Base-by-base conservation (phyloP, 768 basidiomycete genomes). In the Leccinum rimulosum region DNA sequence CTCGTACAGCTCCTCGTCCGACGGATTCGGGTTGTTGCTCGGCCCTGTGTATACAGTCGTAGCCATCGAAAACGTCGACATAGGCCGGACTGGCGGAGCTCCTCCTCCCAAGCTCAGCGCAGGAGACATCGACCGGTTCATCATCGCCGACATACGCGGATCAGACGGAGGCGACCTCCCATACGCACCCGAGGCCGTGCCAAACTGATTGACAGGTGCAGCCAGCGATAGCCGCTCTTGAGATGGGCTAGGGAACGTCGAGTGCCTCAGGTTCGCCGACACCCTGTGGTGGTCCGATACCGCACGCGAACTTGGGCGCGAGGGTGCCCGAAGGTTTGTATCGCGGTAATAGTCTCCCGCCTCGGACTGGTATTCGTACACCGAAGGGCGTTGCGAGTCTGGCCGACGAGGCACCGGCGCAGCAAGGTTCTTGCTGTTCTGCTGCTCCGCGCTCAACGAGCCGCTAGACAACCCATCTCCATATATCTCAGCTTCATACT, bases 401-500 rank as follows among this genome's bases (percentile, higher is more conserved):
- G 64, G 71, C 3, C 58, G 76, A 17, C 67, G 79, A 36, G 76
- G 69, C 51, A 76, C 77, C 59, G 73, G 76, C 22, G 70, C 72
- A 28, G 78, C 70, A 33, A 73, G 58, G 49, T 61, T 52, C 45
- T 60, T 59, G 31, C 61, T 48, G 43, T 59, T 55, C 53, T 59
- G 68, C 67, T 66, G 71, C 43, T 71, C 71, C 7, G 61, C 61
- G n/a, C 64, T 69, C 10, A 64, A 10, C 35, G 73, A 71, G 66
- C 88, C 83, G 36, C 84, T 87, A 40, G 86, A 80, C 40, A 70
- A 63, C 49, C 69, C 64, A 33, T 80, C 58, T 67, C 81, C 86
- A 80, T 80, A 87, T 4, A 78, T 77, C 64, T 87, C 84, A 3
- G 82, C 78, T 66, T 89, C 85, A 68, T 87, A 87, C 63, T 87